Percentiles rank a stretch among this genome's conserved stretches.
These are phyloP conservation scores for Tillandsia fasciculata DNA, from an alignment of 176 grass and related monocot genomes.

Conservation along the genomic window DNA sequence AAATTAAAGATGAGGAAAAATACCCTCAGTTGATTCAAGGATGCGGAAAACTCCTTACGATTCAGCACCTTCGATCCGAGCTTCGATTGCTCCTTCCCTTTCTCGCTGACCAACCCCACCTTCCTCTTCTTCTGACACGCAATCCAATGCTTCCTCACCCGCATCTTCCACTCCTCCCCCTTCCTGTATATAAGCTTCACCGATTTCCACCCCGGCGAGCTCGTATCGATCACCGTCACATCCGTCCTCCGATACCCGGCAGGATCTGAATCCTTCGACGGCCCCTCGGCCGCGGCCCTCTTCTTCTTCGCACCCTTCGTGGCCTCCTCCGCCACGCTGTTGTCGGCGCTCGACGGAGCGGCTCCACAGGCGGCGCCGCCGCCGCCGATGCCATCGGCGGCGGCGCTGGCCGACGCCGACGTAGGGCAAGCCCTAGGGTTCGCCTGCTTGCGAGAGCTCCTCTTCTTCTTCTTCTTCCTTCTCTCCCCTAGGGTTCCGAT, in stretches of 20 bases:
- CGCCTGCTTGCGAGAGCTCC: slow-evolving; percentile 19
- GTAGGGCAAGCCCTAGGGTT: slow-evolving; percentile 23
- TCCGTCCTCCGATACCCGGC: slow-evolving; percentile 31
- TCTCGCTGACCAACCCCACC: slow-evolving; percentile 30
- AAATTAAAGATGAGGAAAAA: not conserved
- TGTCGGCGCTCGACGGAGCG: slow-evolving; percentile 3
- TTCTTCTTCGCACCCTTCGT: slow-evolving; percentile 15
- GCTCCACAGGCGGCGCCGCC: not conserved
- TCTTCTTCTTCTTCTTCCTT: slow-evolving; percentile 5
- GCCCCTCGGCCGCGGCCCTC: not conserved
- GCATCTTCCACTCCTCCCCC: slow-evolving; percentile 34
- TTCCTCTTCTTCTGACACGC: slow-evolving; percentile 32
- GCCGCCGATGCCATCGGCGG: slow-evolving; percentile 19
- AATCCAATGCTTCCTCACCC: slow-evolving; percentile 30
- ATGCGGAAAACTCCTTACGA: not conserved
- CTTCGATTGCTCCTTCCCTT: slow-evolving; percentile 21
- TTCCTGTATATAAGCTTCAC: slow-evolving; percentile 56
- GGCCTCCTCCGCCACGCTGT: slow-evolving; percentile 9
- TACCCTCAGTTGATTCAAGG: not conserved
- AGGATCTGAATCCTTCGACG: slow-evolving; percentile 7
- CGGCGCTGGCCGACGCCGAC: slow-evolving; percentile 16
- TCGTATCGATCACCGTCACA: slow-evolving; percentile 84
- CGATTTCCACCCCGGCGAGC: slow-evolving; percentile 54
- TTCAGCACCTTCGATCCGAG: not conserved
- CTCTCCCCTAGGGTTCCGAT: not conserved